These are phyloP conservation scores for Hypoxylon sp. DNA, from an alignment of 2,329 filamentous ascomycete genomes.

Conservation along the genomic window DNA sequence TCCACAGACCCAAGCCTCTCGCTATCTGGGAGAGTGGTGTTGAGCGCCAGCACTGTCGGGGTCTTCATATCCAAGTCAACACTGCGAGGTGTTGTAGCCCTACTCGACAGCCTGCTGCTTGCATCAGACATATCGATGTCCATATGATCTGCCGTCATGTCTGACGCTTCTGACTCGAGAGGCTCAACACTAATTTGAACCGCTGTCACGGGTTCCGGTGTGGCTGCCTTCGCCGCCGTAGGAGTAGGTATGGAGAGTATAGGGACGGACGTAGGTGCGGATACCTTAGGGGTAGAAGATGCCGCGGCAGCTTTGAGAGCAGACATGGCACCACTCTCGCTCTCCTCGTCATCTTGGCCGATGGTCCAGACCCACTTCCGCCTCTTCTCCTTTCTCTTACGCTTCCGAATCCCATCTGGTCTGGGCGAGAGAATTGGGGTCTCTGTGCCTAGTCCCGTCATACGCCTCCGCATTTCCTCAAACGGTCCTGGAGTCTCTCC, in stretches of 20 bases:
- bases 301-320: slow-evolving; percentile 58
- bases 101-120: slow-evolving; percentile 59
- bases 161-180: slow-evolving; percentile 48
- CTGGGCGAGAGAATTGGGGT: slow-evolving; percentile 60
- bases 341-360: slow-evolving; percentile 64
- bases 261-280: slow-evolving; percentile 24
- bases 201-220: slow-evolving; percentile 46
- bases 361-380: slow-evolving; percentile 78
- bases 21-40: slow-evolving; percentile 24
- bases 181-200: slow-evolving; percentile 58
- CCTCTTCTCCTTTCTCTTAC: slow-evolving; percentile 71
- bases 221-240: slow-evolving; percentile 28
- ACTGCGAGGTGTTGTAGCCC: slow-evolving; percentile 50
- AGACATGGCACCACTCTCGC: slow-evolving; percentile 61
- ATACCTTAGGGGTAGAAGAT: slow-evolving; percentile 37
- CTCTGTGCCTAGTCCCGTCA: slow-evolving; percentile 64
- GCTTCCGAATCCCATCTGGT: slow-evolving; percentile 65
- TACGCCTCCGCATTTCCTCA: slow-evolving; percentile 73
- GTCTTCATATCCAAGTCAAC: slow-evolving; percentile 58
- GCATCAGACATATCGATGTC: slow-evolving; percentile 68
- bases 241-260: slow-evolving; percentile 8
- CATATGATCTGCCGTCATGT: slow-evolving; percentile 35
- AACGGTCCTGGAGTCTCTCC: slow-evolving; percentile 75
- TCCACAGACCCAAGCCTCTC: slow-evolving; percentile 52
- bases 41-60: slow-evolving; percentile 54